phyloP scores from a whole-genome alignment of 331 rosid genomes.

The Cucumis variabilis region DNA sequence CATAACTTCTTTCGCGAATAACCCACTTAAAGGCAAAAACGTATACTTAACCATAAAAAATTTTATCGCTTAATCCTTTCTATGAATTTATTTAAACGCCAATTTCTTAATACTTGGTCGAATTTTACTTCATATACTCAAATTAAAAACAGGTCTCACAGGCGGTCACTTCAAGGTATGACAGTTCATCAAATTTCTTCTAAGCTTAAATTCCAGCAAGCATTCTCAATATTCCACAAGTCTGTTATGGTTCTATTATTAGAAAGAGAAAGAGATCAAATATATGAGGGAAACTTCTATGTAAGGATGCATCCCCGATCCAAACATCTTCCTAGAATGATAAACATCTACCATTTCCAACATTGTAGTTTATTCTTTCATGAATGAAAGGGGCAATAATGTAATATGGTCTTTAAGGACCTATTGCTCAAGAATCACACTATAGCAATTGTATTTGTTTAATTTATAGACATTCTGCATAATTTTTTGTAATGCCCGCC shows the following conservation, averaged over 20 bases:
- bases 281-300: not conserved
- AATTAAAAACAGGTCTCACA: too few relatives aligned
- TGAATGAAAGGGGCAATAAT: not conserved
- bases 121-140: too few relatives aligned
- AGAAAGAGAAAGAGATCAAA: not conserved
- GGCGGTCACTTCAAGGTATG: too few relatives aligned
- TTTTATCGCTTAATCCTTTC: too few relatives aligned
- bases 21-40: too few relatives aligned
- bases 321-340: not conserved
- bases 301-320: too few relatives aligned
- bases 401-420: not conserved
- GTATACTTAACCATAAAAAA: too few relatives aligned
- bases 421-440: not conserved
- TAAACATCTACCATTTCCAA: not conserved
- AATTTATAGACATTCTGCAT: not conserved
- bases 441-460: not conserved
- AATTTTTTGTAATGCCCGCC: too few relatives aligned
- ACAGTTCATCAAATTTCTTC: not conserved
- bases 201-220: not conserved
- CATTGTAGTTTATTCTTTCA: not conserved
- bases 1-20: too few relatives aligned
- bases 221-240: not conserved
- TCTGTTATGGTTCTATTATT: not conserved
- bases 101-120: too few relatives aligned
- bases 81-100: too few relatives aligned